phyloP scores from a whole-genome alignment of 1,139 yeast species.

The Yamadazyma trypodendri region DNA sequence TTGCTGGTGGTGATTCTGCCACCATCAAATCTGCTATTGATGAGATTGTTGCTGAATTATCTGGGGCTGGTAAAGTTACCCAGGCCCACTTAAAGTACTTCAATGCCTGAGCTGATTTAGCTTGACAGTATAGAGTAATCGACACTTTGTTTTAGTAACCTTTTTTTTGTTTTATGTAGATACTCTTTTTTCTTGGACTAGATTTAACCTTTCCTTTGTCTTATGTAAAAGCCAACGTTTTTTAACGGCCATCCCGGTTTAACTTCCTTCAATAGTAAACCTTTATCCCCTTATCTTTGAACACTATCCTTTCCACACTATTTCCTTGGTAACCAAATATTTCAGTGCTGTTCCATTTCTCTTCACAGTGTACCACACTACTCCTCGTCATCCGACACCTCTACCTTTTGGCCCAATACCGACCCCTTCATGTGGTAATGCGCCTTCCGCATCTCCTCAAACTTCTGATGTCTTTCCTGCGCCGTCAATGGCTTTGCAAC shows the following conservation, averaged over 20 bases:
- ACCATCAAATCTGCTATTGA: conserved; percentile 51
- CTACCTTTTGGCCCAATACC: conserved; percentile 41
- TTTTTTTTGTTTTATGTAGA: neutral
- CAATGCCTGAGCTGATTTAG: conserved; percentile 2
- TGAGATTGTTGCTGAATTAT: conserved; percentile 47
- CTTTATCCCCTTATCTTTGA: no score
- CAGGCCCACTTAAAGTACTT: conserved; percentile 39
- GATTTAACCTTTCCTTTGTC: no score
- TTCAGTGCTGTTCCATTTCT: no score
- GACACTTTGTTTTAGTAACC: neutral
- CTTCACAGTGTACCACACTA: no score
- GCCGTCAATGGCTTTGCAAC: conserved; percentile 44
- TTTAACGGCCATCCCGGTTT: no score
- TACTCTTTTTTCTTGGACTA: neutral
- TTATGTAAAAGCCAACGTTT: no score
- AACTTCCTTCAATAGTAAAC: no score
- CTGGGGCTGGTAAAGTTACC: conserved; percentile 30
- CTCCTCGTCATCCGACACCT: conserved; percentile 31
- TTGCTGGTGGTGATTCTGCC: conserved; percentile 49
- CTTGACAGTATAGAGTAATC: no score
- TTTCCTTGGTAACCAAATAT: no score
- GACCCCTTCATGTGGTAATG: conserved; percentile 74
- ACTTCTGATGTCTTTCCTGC: conserved; percentile 62
- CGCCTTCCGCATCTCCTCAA: conserved; percentile 72
- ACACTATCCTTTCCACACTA: no score